These are phyloP conservation scores for Irpex lacteus DNA, from an alignment of 1,284 basidiomycete species.

Conservation along the genomic window DNA sequence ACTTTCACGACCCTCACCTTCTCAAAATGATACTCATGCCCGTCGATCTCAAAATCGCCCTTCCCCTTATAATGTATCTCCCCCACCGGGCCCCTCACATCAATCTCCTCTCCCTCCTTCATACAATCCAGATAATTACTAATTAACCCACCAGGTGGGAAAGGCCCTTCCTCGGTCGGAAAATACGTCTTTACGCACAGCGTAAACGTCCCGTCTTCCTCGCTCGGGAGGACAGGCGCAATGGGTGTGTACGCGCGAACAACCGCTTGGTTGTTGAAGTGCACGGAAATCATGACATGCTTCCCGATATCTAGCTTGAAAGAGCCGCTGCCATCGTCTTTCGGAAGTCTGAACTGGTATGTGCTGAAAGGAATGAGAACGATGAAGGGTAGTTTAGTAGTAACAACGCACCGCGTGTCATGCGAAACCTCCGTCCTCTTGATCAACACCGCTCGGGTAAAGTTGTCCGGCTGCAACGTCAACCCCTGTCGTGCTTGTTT, in stretches of 20 bases:
- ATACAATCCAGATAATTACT: slow-evolving; percentile 26
- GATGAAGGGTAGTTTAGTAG: not conserved
- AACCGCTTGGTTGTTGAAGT: slow-evolving; percentile 25
- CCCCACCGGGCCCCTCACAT: slow-evolving; percentile 23
- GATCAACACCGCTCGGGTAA: slow-evolving; percentile 17
- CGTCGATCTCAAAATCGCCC: slow-evolving; percentile 20
- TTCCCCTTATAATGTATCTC: slow-evolving; percentile 20
- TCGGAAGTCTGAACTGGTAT: slow-evolving; percentile 23
- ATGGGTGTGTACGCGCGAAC: slow-evolving; percentile 23
- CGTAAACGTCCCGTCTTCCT: slow-evolving; percentile 27
- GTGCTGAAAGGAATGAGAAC: slow-evolving; percentile 4
- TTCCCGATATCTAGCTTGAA: slow-evolving; percentile 24
- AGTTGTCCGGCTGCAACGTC: slow-evolving; percentile 21
- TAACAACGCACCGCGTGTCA: slow-evolving; percentile 16
- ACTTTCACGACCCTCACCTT: slow-evolving; percentile 10
- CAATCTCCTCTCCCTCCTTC: slow-evolving; percentile 24
- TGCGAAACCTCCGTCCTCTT: slow-evolving; percentile 15
- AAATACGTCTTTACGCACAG: slow-evolving; percentile 26
- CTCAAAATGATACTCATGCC: slow-evolving; percentile 16
- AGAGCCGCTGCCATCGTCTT: slow-evolving; percentile 9
- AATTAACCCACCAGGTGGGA: slow-evolving; percentile 23
- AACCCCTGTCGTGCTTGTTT: slow-evolving; percentile 19
- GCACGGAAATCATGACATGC: slow-evolving; percentile 20
- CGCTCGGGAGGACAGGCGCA: slow-evolving; percentile 19
- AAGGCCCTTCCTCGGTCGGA: slow-evolving; percentile 12